A percentile compares a stretch with the other conserved stretches of the same genome.
These are phyloP conservation scores for Saccharomyces hybrid DNA, from an alignment of 1,139 yeast genomes.

Conservation along the genomic window DNA sequence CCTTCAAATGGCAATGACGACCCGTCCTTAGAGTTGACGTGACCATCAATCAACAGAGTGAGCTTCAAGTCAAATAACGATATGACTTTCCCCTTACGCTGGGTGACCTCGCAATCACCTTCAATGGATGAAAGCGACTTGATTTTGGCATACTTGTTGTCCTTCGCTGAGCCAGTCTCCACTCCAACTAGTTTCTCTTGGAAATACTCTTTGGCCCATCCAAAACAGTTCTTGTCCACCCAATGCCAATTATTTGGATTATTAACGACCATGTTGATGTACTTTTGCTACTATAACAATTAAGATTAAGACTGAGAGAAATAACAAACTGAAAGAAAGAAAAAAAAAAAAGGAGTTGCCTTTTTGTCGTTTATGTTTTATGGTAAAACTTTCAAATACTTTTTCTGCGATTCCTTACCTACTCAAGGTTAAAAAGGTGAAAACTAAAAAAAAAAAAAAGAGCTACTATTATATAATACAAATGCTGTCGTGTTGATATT, in stretches of 20 bases:
- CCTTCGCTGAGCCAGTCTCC: slow-evolving; percentile 34
- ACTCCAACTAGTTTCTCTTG: slow-evolving; percentile 49
- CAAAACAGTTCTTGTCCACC: slow-evolving; percentile 95
- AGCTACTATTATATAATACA: neutral
- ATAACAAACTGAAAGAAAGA: neutral
- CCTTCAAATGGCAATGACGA: slow-evolving; percentile 43
- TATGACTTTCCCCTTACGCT: slow-evolving; percentile 93
- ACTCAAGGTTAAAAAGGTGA: neutral
- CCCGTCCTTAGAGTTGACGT: slow-evolving; percentile 25
- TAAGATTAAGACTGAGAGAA: neutral
- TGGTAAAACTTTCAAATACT: neutral
- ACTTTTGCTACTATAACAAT: neutral
- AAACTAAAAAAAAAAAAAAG: neutral
- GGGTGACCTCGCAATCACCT: slow-evolving; percentile 95
- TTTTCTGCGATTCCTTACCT: neutral
- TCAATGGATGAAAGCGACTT: slow-evolving; percentile 60
- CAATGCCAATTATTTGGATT: slow-evolving; percentile 91
- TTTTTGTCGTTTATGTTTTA: neutral
- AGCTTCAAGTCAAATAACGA: slow-evolving; percentile 78
- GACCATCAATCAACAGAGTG: slow-evolving; percentile 54
- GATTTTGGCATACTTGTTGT: slow-evolving; percentile 38
- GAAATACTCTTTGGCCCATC: slow-evolving; percentile 81
- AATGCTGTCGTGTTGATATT: neutral
- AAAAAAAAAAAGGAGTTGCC: neutral
- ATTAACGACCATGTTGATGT: slow-evolving; percentile 50